Conservation (phyloP, 768 basidiomycete genomes). For the Podaxis sp. region DNA sequence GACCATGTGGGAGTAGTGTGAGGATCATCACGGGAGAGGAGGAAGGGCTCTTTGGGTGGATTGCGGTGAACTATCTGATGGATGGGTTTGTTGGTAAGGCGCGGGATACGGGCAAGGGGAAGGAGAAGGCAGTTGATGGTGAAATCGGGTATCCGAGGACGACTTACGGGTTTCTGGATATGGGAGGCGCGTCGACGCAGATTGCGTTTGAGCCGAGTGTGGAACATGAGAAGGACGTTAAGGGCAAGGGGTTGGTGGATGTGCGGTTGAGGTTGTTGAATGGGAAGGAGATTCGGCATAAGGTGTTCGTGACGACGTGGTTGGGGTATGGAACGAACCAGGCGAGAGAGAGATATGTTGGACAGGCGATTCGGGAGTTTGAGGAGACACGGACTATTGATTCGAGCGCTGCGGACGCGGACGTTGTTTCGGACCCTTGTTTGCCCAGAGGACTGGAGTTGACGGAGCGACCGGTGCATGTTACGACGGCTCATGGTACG, state of each 20-base stretch:
- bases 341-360: slow-evolving; percentile 91
- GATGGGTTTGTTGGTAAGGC: slow-evolving; percentile 71
- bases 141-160: slow-evolving; percentile 37
- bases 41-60: slow-evolving; percentile 98
- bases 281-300: slow-evolving; percentile 85
- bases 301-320: slow-evolving; percentile 98
- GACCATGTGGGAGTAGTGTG: slow-evolving; percentile 90
- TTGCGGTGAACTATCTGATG: slow-evolving; percentile 98
- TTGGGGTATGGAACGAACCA: slow-evolving; percentile 97
- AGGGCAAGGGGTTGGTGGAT: slow-evolving; percentile 69
- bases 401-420: slow-evolving; percentile 27
- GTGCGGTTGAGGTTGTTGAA: slow-evolving; percentile 80
- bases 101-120: neutral
- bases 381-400: slow-evolving; percentile 35
- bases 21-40: slow-evolving; percentile 97
- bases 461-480: slow-evolving; percentile 51
- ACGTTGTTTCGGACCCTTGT: slow-evolving; percentile 80
- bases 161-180: slow-evolving; percentile 97
- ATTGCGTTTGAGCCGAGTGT: slow-evolving; percentile 92
- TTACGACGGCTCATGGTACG: slow-evolving; percentile 27
- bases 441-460: slow-evolving; percentile 75
- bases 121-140: slow-evolving; percentile 35
- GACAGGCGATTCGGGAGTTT: slow-evolving; percentile 57
- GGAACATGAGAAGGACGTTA: slow-evolving; percentile 51
- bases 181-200: slow-evolving; percentile 99